Evolutionary conservation across 148 eudicot genomes (phyloP).

Genomic region (Heliamphora exappendiculata): DNA sequence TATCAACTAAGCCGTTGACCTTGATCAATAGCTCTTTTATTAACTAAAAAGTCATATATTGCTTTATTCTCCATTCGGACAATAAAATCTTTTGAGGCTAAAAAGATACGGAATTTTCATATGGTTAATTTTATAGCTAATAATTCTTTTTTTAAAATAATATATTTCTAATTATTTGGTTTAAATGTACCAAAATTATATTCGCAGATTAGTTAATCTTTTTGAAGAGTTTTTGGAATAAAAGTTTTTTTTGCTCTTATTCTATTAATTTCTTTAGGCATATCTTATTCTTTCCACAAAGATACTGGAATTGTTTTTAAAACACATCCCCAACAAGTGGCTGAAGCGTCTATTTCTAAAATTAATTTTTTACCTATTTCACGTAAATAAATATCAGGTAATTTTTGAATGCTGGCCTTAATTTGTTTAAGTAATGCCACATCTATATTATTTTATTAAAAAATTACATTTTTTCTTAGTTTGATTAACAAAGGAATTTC

Average conservation of each 20-base stretch:
- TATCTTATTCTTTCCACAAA: neutral
- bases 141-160: neutral
- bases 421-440: no score
- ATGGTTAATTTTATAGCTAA: neutral
- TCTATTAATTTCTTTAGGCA: neutral
- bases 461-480: neutral
- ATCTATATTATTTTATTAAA: no score
- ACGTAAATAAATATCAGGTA: no score
- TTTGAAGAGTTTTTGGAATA: neutral
- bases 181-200: no score
- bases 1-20: no score
- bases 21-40: no score
- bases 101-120: no score
- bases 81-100: neutral
- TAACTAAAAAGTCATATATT: no score
- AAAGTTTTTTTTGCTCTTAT: neutral
- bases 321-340: neutral
- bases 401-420: neutral
- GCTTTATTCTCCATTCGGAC: no score
- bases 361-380: no score
- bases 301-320: neutral
- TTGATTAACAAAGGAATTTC: neutral
- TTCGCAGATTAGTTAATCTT: neutral
- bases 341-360: no score
- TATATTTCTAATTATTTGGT: neutral